Evolutionary conservation across 2,329 filamentous ascomycete species (phyloP), one percentile per base, ranked within the genome.

Genomic region (Calonectria fujianensis): DNA sequence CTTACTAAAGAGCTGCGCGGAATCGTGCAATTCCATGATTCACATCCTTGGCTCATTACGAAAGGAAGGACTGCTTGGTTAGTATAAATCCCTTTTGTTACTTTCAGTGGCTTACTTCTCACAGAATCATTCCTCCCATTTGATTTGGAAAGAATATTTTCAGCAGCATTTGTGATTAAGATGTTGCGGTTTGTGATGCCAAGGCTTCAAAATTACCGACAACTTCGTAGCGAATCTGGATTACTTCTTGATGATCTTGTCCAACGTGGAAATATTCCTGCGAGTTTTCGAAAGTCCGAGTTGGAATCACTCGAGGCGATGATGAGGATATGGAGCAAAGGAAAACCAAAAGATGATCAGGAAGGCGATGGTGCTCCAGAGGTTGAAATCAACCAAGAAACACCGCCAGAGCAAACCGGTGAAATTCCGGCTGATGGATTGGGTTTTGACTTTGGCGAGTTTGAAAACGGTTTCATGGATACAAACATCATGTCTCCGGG

Each of bases 61-160:
- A 50, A 57, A 69, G 7, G 71, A 73, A 54, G 71, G 66, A 18
- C 31, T 73, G 3, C 50, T 73, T 18, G 71, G 71, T 73, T 16
- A 20, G 71, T 48, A 24, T 14, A 2, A 16, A 32, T 7, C 4
- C 1, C 6, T 16, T 41, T 52, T 35, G 9, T 1, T 24, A 4
- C 6, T 24, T 6, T 4, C 0, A 18, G 18, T 31, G 29, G 18
- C 45, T 65, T 10, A 73, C 32, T 3, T 18, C 13, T n/a, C 9
- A 3, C 20, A 69, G 71, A 73, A 41, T 73, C 57, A 13, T 73
- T 64, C n/a, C 59, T 73, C 24, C 71, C 71, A 9, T 73, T 73
- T 16, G 71, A 73, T 59, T 31, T 73, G 16, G 71, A 73, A 50
- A 67, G 71, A 20, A 69, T 73, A n/a, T 73, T 73, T 31, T 73